Evolutionary conservation across 208 protist species (phyloP).

Genomic region (Plasmodiophora brassicae): DNA sequence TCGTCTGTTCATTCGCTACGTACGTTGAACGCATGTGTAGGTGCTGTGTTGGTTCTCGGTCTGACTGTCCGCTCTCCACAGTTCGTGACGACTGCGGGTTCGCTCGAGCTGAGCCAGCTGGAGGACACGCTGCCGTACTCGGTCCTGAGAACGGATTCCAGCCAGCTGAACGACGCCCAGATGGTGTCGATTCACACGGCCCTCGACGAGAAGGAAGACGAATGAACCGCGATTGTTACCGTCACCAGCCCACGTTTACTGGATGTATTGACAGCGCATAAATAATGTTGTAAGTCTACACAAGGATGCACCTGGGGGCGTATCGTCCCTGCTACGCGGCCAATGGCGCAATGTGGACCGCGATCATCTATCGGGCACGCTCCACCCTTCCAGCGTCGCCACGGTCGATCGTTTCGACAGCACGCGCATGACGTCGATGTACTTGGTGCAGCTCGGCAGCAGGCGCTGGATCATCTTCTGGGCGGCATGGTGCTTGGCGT

Average conservation of each 20-base stretch:
- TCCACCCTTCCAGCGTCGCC: neutral
- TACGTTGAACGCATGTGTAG: neutral
- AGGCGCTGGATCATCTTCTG: neutral
- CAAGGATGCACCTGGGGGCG: too few species aligned
- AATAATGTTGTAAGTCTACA: too few species aligned
- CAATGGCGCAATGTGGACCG: too few species aligned
- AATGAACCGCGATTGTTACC: neutral
- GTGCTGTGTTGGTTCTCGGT: neutral
- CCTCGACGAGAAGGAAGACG: neutral
- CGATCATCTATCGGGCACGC: too few species aligned
- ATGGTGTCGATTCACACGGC: neutral
- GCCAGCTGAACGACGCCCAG: neutral
- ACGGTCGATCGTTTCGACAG: neutral
- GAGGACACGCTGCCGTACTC: neutral
- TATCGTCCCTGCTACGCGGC: too few species aligned
- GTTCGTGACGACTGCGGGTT: neutral
- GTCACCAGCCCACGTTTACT: neutral
- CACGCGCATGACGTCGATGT: neutral
- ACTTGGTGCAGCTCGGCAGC: neutral
- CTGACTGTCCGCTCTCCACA: too few species aligned
- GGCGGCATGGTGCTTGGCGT: neutral
- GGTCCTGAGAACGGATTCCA: neutral
- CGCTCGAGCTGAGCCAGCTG: neutral
- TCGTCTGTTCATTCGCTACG: neutral
- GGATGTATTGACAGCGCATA: neutral